A percentile compares a stretch with the other conserved stretches of the same genome.
These are phyloP conservation scores for Passiflora organensis DNA, from an alignment of 345 rosid species.

Conservation along the genomic window DNA sequence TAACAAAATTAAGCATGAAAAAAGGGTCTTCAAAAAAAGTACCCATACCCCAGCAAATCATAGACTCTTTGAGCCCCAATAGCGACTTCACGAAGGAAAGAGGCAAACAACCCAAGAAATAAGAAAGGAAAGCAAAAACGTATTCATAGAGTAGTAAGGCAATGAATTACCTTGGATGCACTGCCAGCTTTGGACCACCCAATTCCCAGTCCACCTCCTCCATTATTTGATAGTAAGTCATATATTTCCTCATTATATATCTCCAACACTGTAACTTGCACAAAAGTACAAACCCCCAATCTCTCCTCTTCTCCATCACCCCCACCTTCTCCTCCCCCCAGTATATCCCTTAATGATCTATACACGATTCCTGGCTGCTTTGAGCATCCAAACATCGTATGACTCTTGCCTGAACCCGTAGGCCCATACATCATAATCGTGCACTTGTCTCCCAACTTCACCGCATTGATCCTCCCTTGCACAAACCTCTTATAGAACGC, in stretches of 20 bases:
- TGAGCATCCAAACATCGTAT: slow-evolving; percentile 86
- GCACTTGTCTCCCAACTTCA: slow-evolving; percentile 72
- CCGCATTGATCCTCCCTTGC: slow-evolving; percentile 66
- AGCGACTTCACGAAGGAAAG: too few species aligned
- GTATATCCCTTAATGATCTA: slow-evolving; percentile 57
- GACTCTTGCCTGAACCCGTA: slow-evolving; percentile 93
- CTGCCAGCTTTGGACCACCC: slow-evolving; percentile 82
- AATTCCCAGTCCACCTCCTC: slow-evolving; percentile 58
- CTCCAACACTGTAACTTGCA: slow-evolving; percentile 88
- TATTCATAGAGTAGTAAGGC: too few species aligned
- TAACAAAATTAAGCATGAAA: too few species aligned
- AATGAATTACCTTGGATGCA: slow-evolving; percentile 48
- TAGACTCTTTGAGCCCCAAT: too few species aligned
- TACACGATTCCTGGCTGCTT: slow-evolving; percentile 93
- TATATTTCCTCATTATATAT: slow-evolving; percentile 91
- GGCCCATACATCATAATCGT: slow-evolving; percentile 99
- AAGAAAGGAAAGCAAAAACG: not conserved
- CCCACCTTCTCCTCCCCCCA: slow-evolving; percentile 52
- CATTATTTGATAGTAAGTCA: slow-evolving; percentile 67
- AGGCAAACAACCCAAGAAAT: slow-evolving; percentile 7
- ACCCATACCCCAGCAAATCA: too few species aligned
- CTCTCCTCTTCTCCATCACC: slow-evolving; percentile 23
- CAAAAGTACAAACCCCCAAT: slow-evolving; percentile 45
- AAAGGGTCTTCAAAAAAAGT: too few species aligned
- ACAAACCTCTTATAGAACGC: slow-evolving; percentile 72